Base-by-base conservation (phyloP, 1,139 yeast genomes). In the Ogataea hybrid region DNA sequence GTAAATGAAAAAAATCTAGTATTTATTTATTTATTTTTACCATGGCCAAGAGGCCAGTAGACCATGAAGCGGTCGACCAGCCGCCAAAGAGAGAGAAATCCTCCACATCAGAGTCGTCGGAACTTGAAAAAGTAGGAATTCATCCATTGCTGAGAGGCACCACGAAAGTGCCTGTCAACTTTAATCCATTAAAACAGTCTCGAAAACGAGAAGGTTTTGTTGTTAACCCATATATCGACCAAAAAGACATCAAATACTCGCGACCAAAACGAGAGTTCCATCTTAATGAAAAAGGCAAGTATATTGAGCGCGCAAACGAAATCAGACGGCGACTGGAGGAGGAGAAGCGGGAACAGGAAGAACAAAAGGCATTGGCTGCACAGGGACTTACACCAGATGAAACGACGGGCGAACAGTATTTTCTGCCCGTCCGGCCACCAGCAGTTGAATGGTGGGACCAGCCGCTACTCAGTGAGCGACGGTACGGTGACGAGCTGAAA, bases 361-460 rank as follows among this genome's bases (percentile, higher is more conserved):
- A 56, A 29, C 49, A 53, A 5, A 59, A 55, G 25, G 57, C 55
- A 11, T 56, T 64, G n/a, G 62, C 56, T 50, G 57, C 55, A 2
- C 56, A 59, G 48, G 84, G 84, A 0, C 56, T 79, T 4, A 58
- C 70, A 3, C 72, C 85, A 0, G 73, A 79, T 47, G 62, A 65
- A 16, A 54, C 58, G 3, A 48, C 73, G 0, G 81, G 78, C 2
- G 94, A 84, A 52, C 71, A 74, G 4, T 53, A 61, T 8, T 84
- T 72, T 56, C 62, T 64, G 42, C 67, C 68, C 0, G 62, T 56
- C 2, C 56, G 44, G 17, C 89, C 89, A 0, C 92, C 92, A 0
- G 50, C 48, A 10, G 65, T 79, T 3, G 95, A 86, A 60, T 86
- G 95, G 95, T 87, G 96, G 96, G 95, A 87, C 61, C 62, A 67